Percentiles rank a stretch among this genome's conserved stretches.
Evolutionary conservation across 73 alveolate species (phyloP).

Genomic region (Symbiodinium pilosum): DNA sequence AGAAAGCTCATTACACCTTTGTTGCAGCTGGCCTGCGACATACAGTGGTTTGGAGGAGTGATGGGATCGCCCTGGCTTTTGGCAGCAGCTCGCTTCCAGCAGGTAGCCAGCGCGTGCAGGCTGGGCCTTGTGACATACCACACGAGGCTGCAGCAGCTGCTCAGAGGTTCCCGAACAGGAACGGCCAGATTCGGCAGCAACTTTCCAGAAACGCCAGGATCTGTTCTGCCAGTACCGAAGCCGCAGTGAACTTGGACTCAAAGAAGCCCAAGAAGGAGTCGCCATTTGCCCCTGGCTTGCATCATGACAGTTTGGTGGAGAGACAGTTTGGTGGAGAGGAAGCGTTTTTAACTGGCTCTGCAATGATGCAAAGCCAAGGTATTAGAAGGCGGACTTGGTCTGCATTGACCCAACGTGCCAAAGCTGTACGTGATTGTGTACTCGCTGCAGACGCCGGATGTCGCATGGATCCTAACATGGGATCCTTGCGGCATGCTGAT

Average conservation of each 20-base stretch:
- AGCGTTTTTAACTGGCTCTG: too few relatives aligned
- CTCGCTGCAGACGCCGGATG: too few relatives aligned
- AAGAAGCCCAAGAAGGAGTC: not conserved
- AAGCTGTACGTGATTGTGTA: not conserved
- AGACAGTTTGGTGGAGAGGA: too few relatives aligned
- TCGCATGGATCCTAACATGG: too few relatives aligned
- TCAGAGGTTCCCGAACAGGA: too few relatives aligned
- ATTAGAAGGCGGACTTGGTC: not conserved
- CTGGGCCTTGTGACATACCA: not conserved
- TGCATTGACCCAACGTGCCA: not conserved
- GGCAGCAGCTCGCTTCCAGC: conserved; percentile 56
- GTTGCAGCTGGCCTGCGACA: conserved; percentile 67
- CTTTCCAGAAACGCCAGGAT: too few relatives aligned
- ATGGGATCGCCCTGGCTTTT: conserved; percentile 24
- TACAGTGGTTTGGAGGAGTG: conserved; percentile 35
- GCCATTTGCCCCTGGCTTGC: not conserved
- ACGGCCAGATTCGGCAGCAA: too few relatives aligned
- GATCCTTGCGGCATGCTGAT: too few relatives aligned
- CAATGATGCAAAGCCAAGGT: too few relatives aligned
- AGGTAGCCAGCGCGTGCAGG: not conserved
- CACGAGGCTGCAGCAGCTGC: not conserved
- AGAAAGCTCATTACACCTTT: conserved; percentile 20
- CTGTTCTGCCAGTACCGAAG: too few relatives aligned
- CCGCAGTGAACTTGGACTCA: not conserved
- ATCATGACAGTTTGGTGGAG: not conserved